Evolutionary conservation across 2,329 filamentous ascomycete genomes (phyloP).

Genomic region (Fonsecaea nubica): DNA sequence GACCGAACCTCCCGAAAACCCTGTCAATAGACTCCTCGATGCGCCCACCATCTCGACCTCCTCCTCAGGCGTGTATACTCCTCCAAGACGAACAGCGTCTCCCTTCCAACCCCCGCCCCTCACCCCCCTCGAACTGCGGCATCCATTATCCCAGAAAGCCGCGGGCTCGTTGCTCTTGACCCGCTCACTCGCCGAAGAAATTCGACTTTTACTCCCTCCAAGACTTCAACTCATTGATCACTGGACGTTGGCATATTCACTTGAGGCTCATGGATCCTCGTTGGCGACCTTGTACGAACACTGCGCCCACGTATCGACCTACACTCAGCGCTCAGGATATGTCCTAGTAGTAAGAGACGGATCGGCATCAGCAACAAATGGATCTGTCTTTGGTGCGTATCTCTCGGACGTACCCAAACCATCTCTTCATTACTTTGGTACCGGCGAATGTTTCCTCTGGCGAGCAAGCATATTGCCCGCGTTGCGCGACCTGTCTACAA

Average conservation of each 20-base stretch:
- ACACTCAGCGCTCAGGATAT: constrained; percentile 77
- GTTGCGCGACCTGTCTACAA: constrained; percentile 45
- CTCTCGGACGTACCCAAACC: constrained; percentile 87
- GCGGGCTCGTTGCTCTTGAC: constrained; percentile 67
- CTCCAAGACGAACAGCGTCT: constrained; percentile 68
- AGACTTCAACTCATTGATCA: constrained; percentile 84
- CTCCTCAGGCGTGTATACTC: constrained; percentile 62
- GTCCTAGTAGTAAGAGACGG: constrained; percentile 85
- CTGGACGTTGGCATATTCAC: constrained; percentile 85
- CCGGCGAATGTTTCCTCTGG: constrained; percentile 95
- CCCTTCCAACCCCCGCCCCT: constrained; percentile 89
- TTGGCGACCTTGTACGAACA: constrained; percentile 84
- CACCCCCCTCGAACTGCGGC: constrained; percentile 72
- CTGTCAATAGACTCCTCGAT: constrained; percentile 39
- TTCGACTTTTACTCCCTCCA: constrained; percentile 84
- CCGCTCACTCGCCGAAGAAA: constrained; percentile 83
- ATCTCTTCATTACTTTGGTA: constrained; percentile 85
- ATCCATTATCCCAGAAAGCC: constrained; percentile 62
- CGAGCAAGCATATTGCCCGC: constrained; percentile 71
- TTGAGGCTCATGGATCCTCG: constrained; percentile 90
- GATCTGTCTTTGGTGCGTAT: constrained; percentile 83
- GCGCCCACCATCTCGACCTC: constrained; percentile 39
- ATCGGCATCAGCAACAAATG: constrained; percentile 42
- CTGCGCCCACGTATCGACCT: constrained; percentile 67
- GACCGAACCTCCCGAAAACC: constrained; percentile 49